Evolutionary conservation across 2,329 filamentous ascomycete species (phyloP).

Genomic region (Geoglossum cookeanum): DNA sequence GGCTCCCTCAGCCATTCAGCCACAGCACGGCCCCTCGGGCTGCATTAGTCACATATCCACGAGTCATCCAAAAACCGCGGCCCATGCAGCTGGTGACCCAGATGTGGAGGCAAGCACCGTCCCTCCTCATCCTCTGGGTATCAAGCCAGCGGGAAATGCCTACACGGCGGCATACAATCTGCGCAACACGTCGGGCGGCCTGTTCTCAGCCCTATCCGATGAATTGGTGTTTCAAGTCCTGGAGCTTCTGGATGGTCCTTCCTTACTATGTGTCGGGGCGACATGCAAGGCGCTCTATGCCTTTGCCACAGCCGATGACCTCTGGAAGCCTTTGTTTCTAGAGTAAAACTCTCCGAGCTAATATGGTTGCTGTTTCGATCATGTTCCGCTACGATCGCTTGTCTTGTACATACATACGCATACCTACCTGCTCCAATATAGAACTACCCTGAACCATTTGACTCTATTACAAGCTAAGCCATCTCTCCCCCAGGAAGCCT

Average conservation of each 20-base stretch:
- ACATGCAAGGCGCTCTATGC: slow-evolving; percentile 78
- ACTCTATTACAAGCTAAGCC: not conserved
- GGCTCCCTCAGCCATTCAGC: not conserved
- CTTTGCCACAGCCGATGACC: slow-evolving; percentile 63
- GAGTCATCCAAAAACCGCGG: not conserved
- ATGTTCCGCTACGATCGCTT: not conserved
- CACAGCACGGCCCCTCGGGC: not conserved
- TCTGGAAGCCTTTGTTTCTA: slow-evolving; percentile 76
- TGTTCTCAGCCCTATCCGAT: slow-evolving; percentile 53
- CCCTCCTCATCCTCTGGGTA: slow-evolving; percentile 58
- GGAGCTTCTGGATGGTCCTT: slow-evolving; percentile 48
- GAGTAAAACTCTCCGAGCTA: slow-evolving; percentile 40
- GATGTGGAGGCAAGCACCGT: slow-evolving; percentile 26
- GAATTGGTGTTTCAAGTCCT: slow-evolving; percentile 59
- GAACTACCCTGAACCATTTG: not conserved
- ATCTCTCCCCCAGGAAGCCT: not conserved
- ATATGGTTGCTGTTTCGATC: not conserved
- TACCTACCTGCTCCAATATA: not conserved
- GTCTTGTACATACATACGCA: not conserved
- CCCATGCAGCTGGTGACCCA: slow-evolving; percentile 4
- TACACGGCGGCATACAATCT: slow-evolving; percentile 47
- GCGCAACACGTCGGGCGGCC: slow-evolving; percentile 40
- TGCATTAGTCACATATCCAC: not conserved
- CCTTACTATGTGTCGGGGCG: slow-evolving; percentile 46
- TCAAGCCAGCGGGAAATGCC: slow-evolving; percentile 77